These are phyloP conservation scores for Craterostigma plantagineum DNA, from an alignment of 257 asterid genomes.

Conservation along the genomic window DNA sequence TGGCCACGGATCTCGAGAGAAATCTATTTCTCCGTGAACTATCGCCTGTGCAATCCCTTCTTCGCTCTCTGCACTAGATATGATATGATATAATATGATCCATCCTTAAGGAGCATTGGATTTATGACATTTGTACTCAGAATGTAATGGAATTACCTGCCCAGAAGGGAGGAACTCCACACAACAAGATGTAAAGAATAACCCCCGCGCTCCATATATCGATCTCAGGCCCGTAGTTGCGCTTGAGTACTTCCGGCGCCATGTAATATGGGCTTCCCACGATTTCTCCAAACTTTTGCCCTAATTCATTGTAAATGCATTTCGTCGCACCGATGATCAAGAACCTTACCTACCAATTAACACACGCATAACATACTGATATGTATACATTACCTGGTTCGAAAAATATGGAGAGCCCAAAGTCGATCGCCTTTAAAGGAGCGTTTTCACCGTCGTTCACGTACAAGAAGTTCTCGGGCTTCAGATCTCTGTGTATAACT, in stretches of 20 bases:
- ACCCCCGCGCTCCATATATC: slow-evolving; percentile 88
- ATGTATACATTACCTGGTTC: slow-evolving; percentile 27
- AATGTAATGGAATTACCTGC: slow-evolving; percentile 32
- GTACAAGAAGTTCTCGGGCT: slow-evolving; percentile 69
- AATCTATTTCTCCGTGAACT: slow-evolving; percentile 42
- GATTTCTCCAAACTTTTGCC: slow-evolving; percentile 56
- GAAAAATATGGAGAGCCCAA: slow-evolving; percentile 75
- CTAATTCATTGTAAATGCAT: slow-evolving; percentile 9
- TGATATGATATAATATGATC: not conserved
- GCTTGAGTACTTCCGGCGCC: slow-evolving; percentile 79
- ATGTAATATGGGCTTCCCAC: slow-evolving; percentile 93
- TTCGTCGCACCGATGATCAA: too few species aligned
- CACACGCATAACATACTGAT: not conserved
- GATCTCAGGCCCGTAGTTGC: slow-evolving; percentile 54
- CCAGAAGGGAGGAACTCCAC: slow-evolving; percentile 95
- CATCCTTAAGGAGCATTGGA: too few species aligned
- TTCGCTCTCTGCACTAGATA: slow-evolving; percentile 65
- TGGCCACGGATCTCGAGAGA: slow-evolving; percentile 78
- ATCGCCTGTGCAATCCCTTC: slow-evolving; percentile 86
- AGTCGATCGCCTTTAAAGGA: slow-evolving; percentile 68
- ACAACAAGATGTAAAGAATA: slow-evolving; percentile 62
- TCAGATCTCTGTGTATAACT: slow-evolving; percentile 69
- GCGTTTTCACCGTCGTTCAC: slow-evolving; percentile 37
- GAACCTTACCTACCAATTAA: too few species aligned
- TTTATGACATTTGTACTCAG: not conserved